Conservation (phyloP, 73 alveolate genomes). For the Blepharisma stoltei region DNA sequence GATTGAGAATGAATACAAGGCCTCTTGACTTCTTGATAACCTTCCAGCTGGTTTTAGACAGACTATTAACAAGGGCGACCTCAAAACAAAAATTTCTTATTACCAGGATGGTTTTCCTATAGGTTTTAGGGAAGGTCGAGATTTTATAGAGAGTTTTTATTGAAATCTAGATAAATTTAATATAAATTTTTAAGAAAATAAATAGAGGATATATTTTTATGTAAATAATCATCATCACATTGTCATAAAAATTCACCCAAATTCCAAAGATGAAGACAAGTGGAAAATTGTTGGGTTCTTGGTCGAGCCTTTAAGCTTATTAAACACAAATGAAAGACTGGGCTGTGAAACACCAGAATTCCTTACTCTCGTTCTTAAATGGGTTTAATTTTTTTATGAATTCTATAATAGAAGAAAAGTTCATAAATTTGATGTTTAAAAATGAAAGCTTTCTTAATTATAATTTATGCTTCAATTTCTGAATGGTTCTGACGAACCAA, state of each 20-base stretch:
- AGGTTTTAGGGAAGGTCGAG: neutral
- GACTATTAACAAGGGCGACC: neutral
- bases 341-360: neutral
- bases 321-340: neutral
- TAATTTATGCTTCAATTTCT: too few species aligned
- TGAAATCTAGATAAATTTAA: too few species aligned
- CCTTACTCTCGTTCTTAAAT: neutral
- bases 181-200: too few species aligned
- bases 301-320: neutral
- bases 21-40: slow-evolving; percentile 14
- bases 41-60: slow-evolving; percentile 23
- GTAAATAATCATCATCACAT: slow-evolving; percentile 19
- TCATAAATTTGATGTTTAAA: neutral
- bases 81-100: neutral
- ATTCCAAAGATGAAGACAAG: neutral
- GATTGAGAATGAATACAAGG: slow-evolving; percentile 24
- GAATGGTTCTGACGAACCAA: too few species aligned
- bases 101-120: slow-evolving; percentile 23
- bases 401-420: neutral
- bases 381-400: neutral
- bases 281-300: slow-evolving; percentile 26
- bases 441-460: too few species aligned
- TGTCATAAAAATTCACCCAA: slow-evolving; percentile 4
- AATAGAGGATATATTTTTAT: too few species aligned
- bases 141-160: too few species aligned